These are phyloP conservation scores for Osmanthus fragrans DNA, from an alignment of 257 asterid genomes.

Conservation along the genomic window DNA sequence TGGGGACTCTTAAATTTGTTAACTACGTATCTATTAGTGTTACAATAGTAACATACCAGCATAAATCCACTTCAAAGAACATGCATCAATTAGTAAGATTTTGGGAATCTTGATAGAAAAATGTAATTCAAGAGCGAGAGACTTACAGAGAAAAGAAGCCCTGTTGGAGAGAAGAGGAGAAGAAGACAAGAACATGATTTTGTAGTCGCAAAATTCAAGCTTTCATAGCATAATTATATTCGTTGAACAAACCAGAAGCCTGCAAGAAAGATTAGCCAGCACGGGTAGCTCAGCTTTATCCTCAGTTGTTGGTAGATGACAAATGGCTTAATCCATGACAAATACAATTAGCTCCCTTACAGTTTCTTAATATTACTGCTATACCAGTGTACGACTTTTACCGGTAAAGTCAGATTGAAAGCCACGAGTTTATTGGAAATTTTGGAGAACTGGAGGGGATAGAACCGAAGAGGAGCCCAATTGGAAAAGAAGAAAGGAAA, in stretches of 20 bases:
- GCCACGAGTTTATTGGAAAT: not conserved
- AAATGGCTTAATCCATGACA: not conserved
- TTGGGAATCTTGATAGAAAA: not conserved
- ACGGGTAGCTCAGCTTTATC: conserved; percentile 23
- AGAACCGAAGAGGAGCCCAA: not conserved
- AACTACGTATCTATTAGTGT: not conserved
- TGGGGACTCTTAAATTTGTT: too few species aligned
- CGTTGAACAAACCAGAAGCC: not conserved
- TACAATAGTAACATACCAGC: too few species aligned
- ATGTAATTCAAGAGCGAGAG: conserved; percentile 23
- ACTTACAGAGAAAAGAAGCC: conserved; percentile 40
- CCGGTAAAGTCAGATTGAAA: not conserved
- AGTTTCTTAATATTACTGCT: not conserved
- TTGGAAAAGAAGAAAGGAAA: not conserved
- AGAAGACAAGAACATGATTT: conserved; percentile 48
- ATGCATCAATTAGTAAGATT: not conserved
- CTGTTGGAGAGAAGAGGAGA: conserved; percentile 34
- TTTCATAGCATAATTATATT: not conserved
- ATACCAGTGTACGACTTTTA: too few species aligned
- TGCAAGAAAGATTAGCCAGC: not conserved
- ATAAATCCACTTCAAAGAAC: too few species aligned
- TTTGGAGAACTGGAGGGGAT: conserved; percentile 1
- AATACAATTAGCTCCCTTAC: conserved; percentile 16
- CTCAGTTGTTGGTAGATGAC: conserved; percentile 19
- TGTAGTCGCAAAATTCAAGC: not conserved